Conservation (phyloP, 225 moss, liverwort and hornwort genomes). For the Sphagnum contortum region DNA sequence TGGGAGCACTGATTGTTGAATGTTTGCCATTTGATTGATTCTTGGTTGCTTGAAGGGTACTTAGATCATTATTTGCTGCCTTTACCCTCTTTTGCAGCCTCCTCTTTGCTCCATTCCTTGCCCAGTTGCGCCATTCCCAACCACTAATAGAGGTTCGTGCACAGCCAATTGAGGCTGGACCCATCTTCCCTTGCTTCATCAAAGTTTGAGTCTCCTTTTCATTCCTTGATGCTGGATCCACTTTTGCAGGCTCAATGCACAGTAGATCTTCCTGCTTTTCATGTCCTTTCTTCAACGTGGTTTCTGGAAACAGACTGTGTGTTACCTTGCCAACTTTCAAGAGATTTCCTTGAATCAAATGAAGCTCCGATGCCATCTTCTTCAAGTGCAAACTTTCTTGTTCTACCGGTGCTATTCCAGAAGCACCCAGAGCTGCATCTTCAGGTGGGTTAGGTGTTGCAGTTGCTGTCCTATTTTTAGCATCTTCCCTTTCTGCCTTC, state of each 20-base stretch:
- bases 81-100: conserved; percentile 29
- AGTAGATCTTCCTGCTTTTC: too few relatives aligned
- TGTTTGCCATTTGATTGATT: conserved; percentile 16
- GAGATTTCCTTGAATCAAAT: too few relatives aligned
- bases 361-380: too few relatives aligned
- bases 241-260: conserved; percentile 1
- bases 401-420: too few relatives aligned
- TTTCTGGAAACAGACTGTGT: conserved; percentile 1
- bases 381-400: too few relatives aligned
- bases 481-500: too few relatives aligned
- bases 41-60: conserved; percentile 5
- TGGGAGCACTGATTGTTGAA: conserved; percentile 7
- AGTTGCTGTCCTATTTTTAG: too few relatives aligned
- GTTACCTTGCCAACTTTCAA: conserved; percentile 7
- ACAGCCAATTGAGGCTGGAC: conserved; percentile 27
- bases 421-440: too few relatives aligned
- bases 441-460: too few relatives aligned
- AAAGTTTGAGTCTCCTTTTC: neutral
- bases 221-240: conserved; percentile 4
- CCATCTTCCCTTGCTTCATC: conserved; percentile 5
- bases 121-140: conserved; percentile 42
- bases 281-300: too few relatives aligned
- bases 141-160: conserved; percentile 35
- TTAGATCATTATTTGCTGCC: neutral
- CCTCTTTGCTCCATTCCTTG: conserved; percentile 36